Evolutionary conservation across 2,329 filamentous ascomycete genomes (phyloP).

Genomic region (Alternaria gansuensis): DNA sequence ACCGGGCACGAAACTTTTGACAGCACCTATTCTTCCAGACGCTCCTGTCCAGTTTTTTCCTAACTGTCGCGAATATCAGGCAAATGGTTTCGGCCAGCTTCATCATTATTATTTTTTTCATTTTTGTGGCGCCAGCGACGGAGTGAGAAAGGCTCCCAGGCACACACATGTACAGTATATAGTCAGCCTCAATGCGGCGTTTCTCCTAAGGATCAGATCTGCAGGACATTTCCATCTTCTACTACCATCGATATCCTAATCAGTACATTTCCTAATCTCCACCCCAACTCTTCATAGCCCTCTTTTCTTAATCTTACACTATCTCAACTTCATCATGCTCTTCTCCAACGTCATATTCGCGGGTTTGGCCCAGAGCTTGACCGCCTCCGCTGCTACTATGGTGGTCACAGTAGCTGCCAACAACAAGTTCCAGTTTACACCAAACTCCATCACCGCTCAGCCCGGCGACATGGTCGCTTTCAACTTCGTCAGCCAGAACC

Average conservation of each 20-base stretch:
- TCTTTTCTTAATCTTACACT: constrained; percentile 4
- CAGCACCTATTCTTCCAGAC: constrained; percentile 6
- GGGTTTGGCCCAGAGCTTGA: constrained; percentile 38
- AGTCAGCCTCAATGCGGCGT: neutral
- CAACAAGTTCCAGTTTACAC: constrained; percentile 44
- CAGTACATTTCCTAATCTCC: constrained; percentile 3
- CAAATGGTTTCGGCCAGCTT: constrained; percentile 10
- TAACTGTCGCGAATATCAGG: constrained; percentile 10
- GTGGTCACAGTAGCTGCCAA: constrained; percentile 44
- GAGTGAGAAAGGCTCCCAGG: constrained; percentile 10
- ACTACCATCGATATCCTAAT: constrained; percentile 1
- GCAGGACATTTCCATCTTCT: constrained; percentile 16
- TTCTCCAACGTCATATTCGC: constrained; percentile 33
- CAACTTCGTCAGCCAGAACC: constrained; percentile 41
- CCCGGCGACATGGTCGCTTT: constrained; percentile 43
- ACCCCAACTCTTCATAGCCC: constrained; percentile 5
- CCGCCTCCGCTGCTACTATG: constrained; percentile 41
- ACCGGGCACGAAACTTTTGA: constrained; percentile 21
- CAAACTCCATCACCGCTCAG: constrained; percentile 39
- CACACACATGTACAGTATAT: constrained; percentile 7
- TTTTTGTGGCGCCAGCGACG: neutral
- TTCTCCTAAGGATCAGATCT: constrained; percentile 7
- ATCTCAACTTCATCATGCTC: constrained; percentile 31
- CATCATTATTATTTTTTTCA: constrained; percentile 3
- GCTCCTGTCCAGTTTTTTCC: neutral